Percentiles rank a stretch among this genome's conserved stretches.
These are phyloP conservation scores for Rhododendron vialii DNA, from an alignment of 148 eudicot genomes.

Conservation along the genomic window DNA sequence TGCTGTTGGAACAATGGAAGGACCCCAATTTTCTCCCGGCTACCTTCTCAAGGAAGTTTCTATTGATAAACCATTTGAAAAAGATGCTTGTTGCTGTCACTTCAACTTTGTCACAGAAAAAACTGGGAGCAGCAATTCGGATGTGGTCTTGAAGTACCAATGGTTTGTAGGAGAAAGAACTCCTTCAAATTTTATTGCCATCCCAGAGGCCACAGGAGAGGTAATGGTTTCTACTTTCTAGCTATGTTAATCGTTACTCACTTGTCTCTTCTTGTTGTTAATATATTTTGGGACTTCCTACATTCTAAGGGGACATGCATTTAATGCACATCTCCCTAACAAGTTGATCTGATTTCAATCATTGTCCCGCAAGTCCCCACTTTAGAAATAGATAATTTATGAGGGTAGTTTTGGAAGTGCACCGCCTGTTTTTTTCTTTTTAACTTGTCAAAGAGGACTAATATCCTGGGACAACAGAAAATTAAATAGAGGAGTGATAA, in stretches of 20 bases:
- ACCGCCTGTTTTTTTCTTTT: background rate
- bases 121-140: constrained; percentile 37
- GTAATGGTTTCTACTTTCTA: constrained; percentile 33
- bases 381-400: background rate
- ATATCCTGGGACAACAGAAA: background rate
- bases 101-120: constrained; percentile 64
- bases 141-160: constrained; percentile 71
- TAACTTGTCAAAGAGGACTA: background rate
- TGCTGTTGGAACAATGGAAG: constrained; percentile 79
- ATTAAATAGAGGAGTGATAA: background rate
- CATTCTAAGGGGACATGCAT: background rate
- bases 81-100: constrained; percentile 91
- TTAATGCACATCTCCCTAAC: background rate
- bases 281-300: background rate
- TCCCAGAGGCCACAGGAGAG: constrained; percentile 70
- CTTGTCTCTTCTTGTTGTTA: background rate
- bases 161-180: constrained; percentile 83
- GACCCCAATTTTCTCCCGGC: constrained; percentile 75
- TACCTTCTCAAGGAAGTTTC: constrained; percentile 76
- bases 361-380: background rate
- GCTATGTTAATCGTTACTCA: background rate
- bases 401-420: background rate
- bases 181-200: constrained; percentile 60
- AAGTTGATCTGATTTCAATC: background rate
- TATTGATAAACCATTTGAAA: constrained; percentile 80